A percentile compares a stretch with the other conserved stretches of the same genome.
These are phyloP conservation scores for Scedosporium boydii DNA, from an alignment of 2,329 filamentous ascomycete genomes.

Conservation along the genomic window DNA sequence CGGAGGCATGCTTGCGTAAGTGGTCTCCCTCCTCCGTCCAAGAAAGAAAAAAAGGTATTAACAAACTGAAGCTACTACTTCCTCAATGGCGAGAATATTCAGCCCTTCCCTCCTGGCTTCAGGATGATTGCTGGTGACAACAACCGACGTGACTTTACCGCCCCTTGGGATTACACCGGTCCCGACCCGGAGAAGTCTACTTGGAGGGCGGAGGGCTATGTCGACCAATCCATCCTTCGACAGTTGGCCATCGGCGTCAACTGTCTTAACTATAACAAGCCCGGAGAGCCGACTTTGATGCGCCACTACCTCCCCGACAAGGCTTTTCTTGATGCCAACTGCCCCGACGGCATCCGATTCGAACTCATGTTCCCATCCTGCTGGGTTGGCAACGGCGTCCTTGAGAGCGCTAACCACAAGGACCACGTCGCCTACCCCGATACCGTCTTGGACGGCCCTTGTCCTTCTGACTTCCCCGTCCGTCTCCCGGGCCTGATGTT, in stretches of 20 bases:
- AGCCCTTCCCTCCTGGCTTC: constrained; percentile 68
- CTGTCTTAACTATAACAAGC: constrained; percentile 69
- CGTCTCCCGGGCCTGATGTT: constrained; percentile 70
- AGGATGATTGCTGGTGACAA: constrained; percentile 73
- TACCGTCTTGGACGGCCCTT: constrained; percentile 65
- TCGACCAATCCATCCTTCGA: constrained; percentile 55
- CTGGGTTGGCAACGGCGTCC: constrained; percentile 67
- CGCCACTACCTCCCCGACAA: constrained; percentile 79
- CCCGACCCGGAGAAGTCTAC: constrained; percentile 56
- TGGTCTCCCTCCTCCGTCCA: constrained; percentile 15
- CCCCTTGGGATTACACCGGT: constrained; percentile 55
- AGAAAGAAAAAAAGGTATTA: neutral
- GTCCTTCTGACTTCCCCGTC: constrained; percentile 58
- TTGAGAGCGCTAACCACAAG: constrained; percentile 45
- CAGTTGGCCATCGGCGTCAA: constrained; percentile 91
- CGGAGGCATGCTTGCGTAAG: constrained; percentile 79
- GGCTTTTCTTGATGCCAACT: constrained; percentile 69
- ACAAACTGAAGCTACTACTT: constrained; percentile 64
- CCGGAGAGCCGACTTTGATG: constrained; percentile 63
- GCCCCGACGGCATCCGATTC: constrained; percentile 68
- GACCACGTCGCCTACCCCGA: constrained; percentile 70
- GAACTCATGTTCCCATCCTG: constrained; percentile 86
- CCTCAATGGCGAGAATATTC: constrained; percentile 54
- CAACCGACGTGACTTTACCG: constrained; percentile 57
- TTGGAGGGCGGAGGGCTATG: constrained; percentile 57